A percentile compares a stretch with the other conserved stretches of the same genome.
Evolutionary conservation across 2,329 filamentous ascomycete genomes (phyloP).

Genomic region (Fusarium verrucosum): DNA sequence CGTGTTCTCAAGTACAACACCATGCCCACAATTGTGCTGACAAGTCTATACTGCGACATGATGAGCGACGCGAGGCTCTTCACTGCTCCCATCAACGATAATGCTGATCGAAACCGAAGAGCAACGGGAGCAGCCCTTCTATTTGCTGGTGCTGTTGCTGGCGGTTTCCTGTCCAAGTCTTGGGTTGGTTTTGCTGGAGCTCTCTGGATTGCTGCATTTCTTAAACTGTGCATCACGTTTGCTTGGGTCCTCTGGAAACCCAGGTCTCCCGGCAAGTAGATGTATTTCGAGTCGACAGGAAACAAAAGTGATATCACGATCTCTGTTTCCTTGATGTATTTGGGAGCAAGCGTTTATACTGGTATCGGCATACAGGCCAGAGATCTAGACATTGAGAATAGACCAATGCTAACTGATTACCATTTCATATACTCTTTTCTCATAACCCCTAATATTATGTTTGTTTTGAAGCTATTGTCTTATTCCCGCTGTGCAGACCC

Average conservation of each 20-base stretch:
- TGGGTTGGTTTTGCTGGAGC: slow-evolving; percentile 42
- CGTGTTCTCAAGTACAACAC: slow-evolving; percentile 43
- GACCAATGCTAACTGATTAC: no score
- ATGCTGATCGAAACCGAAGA: slow-evolving; percentile 39
- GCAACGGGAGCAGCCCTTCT: slow-evolving; percentile 34
- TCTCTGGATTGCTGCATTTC: slow-evolving; percentile 43
- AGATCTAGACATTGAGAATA: no score
- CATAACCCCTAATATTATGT: no score
- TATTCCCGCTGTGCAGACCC: no score
- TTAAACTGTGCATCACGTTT: slow-evolving; percentile 36
- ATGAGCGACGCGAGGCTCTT: slow-evolving; percentile 43
- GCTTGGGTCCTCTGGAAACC: slow-evolving; percentile 42
- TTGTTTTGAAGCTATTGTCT: no score
- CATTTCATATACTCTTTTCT: no score
- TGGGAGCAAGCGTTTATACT: not conserved
- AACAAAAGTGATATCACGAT: not conserved
- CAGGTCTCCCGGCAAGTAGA: slow-evolving; percentile 12
- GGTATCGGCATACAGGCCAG: no score
- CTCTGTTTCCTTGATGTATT: no score
- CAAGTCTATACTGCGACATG: slow-evolving; percentile 43
- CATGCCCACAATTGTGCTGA: slow-evolving; percentile 42
- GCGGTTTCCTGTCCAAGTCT: slow-evolving; percentile 43
- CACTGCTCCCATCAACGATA: slow-evolving; percentile 38
- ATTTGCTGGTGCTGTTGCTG: slow-evolving; percentile 37
- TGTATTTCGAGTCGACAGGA: not conserved